Conservation (phyloP, 2,329 filamentous ascomycete species). For the Sporothrix brunneoviolacea region DNA sequence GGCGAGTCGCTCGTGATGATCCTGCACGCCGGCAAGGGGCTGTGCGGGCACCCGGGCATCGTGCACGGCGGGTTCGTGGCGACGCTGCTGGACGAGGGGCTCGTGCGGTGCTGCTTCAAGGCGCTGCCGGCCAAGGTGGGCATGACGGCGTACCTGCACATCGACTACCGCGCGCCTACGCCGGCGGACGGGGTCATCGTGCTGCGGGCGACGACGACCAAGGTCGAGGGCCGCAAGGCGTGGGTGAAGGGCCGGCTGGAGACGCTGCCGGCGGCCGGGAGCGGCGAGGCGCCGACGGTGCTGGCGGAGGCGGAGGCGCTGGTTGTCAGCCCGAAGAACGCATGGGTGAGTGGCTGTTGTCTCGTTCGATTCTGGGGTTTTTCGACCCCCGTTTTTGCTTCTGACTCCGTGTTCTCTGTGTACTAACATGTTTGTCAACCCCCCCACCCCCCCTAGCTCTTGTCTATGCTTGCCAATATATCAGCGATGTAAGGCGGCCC, state of each 20-base stretch:
- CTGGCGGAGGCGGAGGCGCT: conserved; percentile 78
- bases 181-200: conserved; percentile 71
- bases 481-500: too few relatives aligned
- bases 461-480: too few relatives aligned
- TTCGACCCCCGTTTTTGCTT: too few relatives aligned
- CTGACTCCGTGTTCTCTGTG: too few relatives aligned
- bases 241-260: conserved; percentile 88
- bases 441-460: too few relatives aligned
- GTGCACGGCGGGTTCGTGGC: conserved; percentile 86
- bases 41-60: conserved; percentile 87
- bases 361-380: too few relatives aligned
- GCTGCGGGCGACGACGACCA: conserved; percentile 69
- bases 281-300: conserved; percentile 54
- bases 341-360: conserved; percentile 50
- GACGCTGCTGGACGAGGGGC: conserved; percentile 85
- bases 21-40: conserved; percentile 66
- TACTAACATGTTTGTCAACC: too few relatives aligned
- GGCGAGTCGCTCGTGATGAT: conserved; percentile 66
- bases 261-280: conserved; percentile 55
- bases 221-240: conserved; percentile 86
- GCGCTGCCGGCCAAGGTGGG: conserved; percentile 80
- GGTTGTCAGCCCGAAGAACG: conserved; percentile 82
- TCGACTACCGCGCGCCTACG: conserved; percentile 77
- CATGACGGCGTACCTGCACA: conserved; percentile 77
- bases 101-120: conserved; percentile 81